phyloP scores from a whole-genome alignment of 2,329 filamentous ascomycete species.

The Colletotrichum trifolii region DNA sequence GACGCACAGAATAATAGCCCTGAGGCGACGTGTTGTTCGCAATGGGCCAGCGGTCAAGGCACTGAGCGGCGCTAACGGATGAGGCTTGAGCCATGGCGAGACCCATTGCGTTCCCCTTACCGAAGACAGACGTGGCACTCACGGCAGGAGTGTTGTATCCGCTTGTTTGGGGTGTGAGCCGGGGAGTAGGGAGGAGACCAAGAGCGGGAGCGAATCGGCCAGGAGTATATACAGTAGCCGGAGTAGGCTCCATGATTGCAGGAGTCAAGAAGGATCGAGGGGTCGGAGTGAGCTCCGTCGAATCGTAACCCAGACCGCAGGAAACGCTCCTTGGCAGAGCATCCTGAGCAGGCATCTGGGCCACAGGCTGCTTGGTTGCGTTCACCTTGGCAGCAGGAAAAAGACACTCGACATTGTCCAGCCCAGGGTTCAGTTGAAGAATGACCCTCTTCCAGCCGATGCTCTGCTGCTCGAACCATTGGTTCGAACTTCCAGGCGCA shows the following conservation, averaged over 20 bases:
- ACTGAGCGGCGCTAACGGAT: slow-evolving; percentile 57
- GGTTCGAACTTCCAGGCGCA: slow-evolving; percentile 60
- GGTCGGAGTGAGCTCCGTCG: slow-evolving; percentile 53
- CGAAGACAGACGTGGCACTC: slow-evolving; percentile 62
- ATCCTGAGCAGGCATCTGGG: slow-evolving; percentile 56
- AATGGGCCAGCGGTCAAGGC: slow-evolving; percentile 63
- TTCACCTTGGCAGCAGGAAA: slow-evolving; percentile 48
- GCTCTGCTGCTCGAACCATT: slow-evolving; percentile 57
- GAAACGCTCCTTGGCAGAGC: slow-evolving; percentile 36
- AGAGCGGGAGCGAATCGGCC: slow-evolving; percentile 63
- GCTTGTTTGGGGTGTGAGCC: slow-evolving; percentile 65
- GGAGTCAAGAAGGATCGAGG: slow-evolving; percentile 55
- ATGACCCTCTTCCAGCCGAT: slow-evolving; percentile 70
- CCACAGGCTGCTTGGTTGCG: slow-evolving; percentile 50
- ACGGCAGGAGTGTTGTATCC: slow-evolving; percentile 71
- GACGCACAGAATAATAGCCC: slow-evolving; percentile 61
- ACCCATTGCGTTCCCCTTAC: slow-evolving; percentile 67
- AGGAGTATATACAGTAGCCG: slow-evolving; percentile 54
- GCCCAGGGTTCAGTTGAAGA: slow-evolving; percentile 64
- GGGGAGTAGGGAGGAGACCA: slow-evolving; percentile 68
- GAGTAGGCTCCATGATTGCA: slow-evolving; percentile 62
- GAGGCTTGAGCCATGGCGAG: slow-evolving; percentile 68
- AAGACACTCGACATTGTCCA: slow-evolving; percentile 69
- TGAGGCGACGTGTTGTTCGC: slow-evolving; percentile 63
- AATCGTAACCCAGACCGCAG: slow-evolving; percentile 48